Conservation (phyloP, 495 filamentous ascomycete species). For the Penicillium egyptiacum region DNA sequence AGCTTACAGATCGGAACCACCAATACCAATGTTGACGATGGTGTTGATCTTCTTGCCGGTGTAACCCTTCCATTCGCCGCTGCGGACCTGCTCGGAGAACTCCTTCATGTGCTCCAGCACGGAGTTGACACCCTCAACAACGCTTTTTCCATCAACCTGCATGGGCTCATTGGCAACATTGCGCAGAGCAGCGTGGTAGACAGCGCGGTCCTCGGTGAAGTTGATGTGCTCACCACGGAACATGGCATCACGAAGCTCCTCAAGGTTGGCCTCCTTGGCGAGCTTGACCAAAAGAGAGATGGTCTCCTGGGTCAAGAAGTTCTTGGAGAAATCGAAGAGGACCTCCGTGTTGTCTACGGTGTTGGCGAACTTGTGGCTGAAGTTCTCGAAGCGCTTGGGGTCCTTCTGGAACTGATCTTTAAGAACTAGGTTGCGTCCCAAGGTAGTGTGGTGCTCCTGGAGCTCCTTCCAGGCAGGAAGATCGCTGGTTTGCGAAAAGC, state of each 20-base stretch:
- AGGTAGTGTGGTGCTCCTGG: constrained; percentile 78
- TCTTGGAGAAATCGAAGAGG: constrained; percentile 99
- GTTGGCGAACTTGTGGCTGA: constrained; percentile 82
- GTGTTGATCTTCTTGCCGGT: constrained; percentile 96
- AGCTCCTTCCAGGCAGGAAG: constrained; percentile 84
- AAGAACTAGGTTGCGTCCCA: constrained; percentile 85
- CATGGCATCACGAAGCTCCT: constrained; percentile 94
- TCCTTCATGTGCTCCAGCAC: constrained; percentile 96
- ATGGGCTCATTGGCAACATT: constrained; percentile 83
- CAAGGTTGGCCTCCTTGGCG: constrained; percentile 84
- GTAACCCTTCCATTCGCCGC: constrained; percentile 96
- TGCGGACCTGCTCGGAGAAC: constrained; percentile 91
- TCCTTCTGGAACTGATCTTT: constrained; percentile 92
- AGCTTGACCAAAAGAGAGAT: constrained; percentile 81
- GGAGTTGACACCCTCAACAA: constrained; percentile 88
- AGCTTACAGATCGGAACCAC: constrained; percentile 93
- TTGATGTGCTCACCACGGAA: constrained; percentile 98
- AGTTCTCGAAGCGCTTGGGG: constrained; percentile 84
- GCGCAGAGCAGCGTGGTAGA: constrained; percentile 91
- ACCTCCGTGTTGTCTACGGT: constrained; percentile 74
- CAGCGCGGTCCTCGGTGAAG: constrained; percentile 94
- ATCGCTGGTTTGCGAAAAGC: constrained; percentile 74
- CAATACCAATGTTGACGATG: constrained; percentile 97
- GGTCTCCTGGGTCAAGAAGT: constrained; percentile 93
- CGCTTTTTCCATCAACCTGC: constrained; percentile 91